These are phyloP conservation scores for Hypoxylon sp. DNA, from an alignment of 2,329 filamentous ascomycete species.

Conservation along the genomic window DNA sequence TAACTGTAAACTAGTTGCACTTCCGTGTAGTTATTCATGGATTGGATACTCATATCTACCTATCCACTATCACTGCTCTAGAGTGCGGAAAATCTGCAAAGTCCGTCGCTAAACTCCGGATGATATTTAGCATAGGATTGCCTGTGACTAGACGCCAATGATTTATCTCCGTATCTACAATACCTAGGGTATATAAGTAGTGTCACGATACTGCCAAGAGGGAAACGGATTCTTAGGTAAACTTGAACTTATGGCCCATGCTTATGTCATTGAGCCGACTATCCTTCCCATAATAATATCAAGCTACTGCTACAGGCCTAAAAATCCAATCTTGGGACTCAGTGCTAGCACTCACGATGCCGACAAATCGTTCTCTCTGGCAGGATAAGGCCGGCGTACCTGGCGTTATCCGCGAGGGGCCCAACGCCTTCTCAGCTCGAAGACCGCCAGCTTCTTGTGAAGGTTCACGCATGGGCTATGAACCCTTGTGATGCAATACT, in stretches of 20 bases:
- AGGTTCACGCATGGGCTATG: constrained; percentile 27
- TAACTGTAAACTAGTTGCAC: neutral
- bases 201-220: neutral
- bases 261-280: neutral
- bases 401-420: constrained; percentile 40
- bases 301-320: neutral
- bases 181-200: neutral
- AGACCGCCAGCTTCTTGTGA: constrained; percentile 19
- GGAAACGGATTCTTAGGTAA: neutral
- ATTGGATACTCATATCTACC: neutral
- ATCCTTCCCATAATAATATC: neutral
- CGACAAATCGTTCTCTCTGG: constrained; percentile 49
- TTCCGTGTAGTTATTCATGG: neutral
- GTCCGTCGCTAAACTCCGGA: constrained; percentile 16
- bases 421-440: constrained; percentile 26
- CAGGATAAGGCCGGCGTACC: constrained; percentile 41
- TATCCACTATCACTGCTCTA: neutral
- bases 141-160: neutral
- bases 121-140: neutral
- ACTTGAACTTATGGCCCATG: neutral
- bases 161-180: constrained; percentile 1
- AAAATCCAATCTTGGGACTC: neutral
- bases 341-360: constrained; percentile 3
- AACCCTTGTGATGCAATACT: constrained; percentile 31
- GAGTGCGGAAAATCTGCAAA: constrained; percentile 3